These are phyloP conservation scores for Aristolochia fimbriata DNA, from an alignment of 164 flowering plant species.

Conservation along the genomic window DNA sequence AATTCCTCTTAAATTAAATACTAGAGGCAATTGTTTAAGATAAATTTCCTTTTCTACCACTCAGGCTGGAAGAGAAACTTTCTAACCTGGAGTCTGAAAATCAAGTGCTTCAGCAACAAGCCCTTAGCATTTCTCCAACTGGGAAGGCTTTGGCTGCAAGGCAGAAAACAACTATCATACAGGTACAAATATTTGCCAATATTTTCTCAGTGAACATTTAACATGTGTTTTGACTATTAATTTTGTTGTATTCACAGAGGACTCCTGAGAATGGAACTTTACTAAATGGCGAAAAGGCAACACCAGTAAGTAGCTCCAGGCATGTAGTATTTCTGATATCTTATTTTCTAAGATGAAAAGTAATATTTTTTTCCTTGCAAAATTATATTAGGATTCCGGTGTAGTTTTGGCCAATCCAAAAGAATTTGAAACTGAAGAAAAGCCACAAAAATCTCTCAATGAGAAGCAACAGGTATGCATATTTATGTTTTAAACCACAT, in stretches of 20 bases:
- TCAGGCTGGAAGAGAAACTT: slow-evolving; percentile 91
- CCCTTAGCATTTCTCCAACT: slow-evolving; percentile 82
- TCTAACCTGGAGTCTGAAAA: slow-evolving; percentile 84
- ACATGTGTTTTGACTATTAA: slow-evolving; percentile 1
- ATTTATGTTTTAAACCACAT: background rate
- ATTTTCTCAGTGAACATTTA: background rate
- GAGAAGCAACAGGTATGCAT: slow-evolving; percentile 72
- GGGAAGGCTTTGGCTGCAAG: slow-evolving; percentile 57
- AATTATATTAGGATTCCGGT: slow-evolving; percentile 40
- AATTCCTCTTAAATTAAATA: background rate
- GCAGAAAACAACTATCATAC: slow-evolving; percentile 52
- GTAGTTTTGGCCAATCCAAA: slow-evolving; percentile 35
- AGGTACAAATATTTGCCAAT: slow-evolving; percentile 26
- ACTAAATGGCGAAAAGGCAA: slow-evolving; percentile 57
- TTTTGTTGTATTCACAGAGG: slow-evolving; percentile 42
- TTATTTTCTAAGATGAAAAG: slow-evolving; percentile 1
- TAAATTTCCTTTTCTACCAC: background rate
- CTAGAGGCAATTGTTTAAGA: background rate
- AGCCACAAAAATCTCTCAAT: slow-evolving; percentile 82
- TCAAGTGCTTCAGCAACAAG: slow-evolving; percentile 97
- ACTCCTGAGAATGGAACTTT: slow-evolving; percentile 68
- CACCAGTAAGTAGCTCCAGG: slow-evolving; percentile 32
- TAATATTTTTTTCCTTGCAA: background rate
- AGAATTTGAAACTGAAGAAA: slow-evolving; percentile 75
- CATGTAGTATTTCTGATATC: background rate